Conservation (phyloP, 306 rosid genomes). For the Elaeagnus macrophylla region DNA sequence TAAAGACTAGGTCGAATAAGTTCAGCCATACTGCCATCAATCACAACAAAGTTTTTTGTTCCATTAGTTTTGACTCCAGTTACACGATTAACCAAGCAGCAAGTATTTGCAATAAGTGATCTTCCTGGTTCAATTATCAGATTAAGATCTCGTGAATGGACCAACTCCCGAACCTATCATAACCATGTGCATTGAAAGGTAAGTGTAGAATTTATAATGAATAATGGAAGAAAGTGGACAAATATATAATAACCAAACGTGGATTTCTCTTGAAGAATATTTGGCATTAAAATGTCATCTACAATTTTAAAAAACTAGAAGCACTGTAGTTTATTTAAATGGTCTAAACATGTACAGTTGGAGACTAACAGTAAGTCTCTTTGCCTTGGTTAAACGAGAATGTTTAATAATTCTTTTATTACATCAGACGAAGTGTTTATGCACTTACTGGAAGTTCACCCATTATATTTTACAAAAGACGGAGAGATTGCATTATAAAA, state of each 20-base stretch:
- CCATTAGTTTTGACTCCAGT: slow-evolving; percentile 96
- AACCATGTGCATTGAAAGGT: slow-evolving; percentile 6
- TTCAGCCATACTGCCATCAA: slow-evolving; percentile 98
- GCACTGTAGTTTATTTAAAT: no score
- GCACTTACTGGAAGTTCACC: no score
- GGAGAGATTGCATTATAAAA: no score
- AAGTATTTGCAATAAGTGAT: slow-evolving; percentile 87
- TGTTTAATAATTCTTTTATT: no score
- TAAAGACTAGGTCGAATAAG: slow-evolving; percentile 97
- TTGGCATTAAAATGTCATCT: no score
- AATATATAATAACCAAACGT: not conserved
- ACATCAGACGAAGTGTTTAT: no score
- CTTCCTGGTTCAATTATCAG: slow-evolving; percentile 98
- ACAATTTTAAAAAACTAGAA: no score
- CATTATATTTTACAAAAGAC: no score
- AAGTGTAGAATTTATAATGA: not conserved
- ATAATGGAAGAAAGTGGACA: not conserved
- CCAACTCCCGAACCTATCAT: slow-evolving; percentile 70
- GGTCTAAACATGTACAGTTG: no score
- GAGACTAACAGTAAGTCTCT: no score
- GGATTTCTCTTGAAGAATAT: not conserved
- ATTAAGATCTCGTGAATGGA: slow-evolving; percentile 64
- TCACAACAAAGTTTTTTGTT: slow-evolving; percentile 77
- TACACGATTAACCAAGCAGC: slow-evolving; percentile 86
- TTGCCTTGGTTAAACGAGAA: no score